phyloP scores from a whole-genome alignment of 2,329 filamentous ascomycete genomes.

The Cryphonectria nitschkei region DNA sequence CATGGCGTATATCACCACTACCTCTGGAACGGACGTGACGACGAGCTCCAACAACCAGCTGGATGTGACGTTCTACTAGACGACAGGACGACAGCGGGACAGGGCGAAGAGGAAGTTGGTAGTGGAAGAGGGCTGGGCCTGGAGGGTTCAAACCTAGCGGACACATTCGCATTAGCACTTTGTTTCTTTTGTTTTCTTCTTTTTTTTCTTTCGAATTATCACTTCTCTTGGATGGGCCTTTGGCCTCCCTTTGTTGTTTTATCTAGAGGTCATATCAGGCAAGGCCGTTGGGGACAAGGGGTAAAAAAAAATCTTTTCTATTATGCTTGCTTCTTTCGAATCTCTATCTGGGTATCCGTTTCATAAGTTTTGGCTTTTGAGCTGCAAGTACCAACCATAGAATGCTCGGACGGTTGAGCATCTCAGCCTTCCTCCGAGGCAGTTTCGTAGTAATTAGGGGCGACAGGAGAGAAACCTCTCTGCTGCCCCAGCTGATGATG shows the following conservation, averaged over 20 bases:
- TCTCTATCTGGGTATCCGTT: conserved; percentile 6
- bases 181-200: background rate
- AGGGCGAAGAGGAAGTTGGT: background rate
- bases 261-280: background rate
- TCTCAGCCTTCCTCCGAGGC: background rate
- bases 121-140: background rate
- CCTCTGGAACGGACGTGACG: conserved; percentile 19
- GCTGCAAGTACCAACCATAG: background rate
- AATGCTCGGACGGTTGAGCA: background rate
- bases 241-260: background rate
- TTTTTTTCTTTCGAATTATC: background rate
- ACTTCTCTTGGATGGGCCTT: conserved; percentile 1
- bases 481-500: background rate
- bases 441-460: background rate
- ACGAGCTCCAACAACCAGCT: conserved; percentile 25
- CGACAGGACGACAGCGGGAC: too few relatives aligned
- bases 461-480: background rate
- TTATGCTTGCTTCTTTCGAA: background rate
- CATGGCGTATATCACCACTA: conserved; percentile 20
- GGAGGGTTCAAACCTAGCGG: background rate
- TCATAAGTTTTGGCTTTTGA: background rate
- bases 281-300: background rate
- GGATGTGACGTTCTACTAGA: conserved; percentile 18
- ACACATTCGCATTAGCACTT: background rate
- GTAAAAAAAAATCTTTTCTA: background rate